Base-by-base conservation (phyloP, 805 yeast species). In the Sporopachydermia lactativora region DNA sequence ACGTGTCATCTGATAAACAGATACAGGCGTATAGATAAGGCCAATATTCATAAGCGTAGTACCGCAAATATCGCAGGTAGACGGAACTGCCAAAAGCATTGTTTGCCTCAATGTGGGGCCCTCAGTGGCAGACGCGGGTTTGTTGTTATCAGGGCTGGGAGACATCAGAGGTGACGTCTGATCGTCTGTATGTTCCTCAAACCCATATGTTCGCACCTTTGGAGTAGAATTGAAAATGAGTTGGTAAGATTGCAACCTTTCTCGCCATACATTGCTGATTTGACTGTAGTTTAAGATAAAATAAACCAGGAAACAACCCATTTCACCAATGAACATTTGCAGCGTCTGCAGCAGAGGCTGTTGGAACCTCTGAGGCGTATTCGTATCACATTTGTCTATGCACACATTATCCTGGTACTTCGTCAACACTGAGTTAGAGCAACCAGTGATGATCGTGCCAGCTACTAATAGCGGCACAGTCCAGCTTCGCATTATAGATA, bases 1-100 rank as follows among this genome's bases (percentile, higher is more conserved):
- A 47, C 94, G 64, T n/a, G 81, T 76, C 94, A 82, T 82, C 55
- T 82, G 94, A 56, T 81, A 82, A 39, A 81, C 70, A 1, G 86
- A 78, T 5, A 81, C 92, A 0, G 92, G 89, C 1, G 77, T 75
- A 56, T 75, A 76, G 17, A 80, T 55, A 45, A 82, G 63, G 0
- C 92, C 92, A n/a, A 81, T 54, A 49, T 81, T 78, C 75, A 81
- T 68, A 47, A 82, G 58, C 0, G 92, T 81, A 1, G 94, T 82
- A 3, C 79, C 89, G 31, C 68, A 50, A 39, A 81, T 64, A 55
- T 82, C 94, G 57, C 86, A 79, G 5, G 70, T 52, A 1, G 92
- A 73, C 1, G 92, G 92, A 36, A 78, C 54, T 0, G 81, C 61
- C 39, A 74, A 52, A 2, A 68, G 42, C 11, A 60, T 35, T 3